Base-by-base conservation (phyloP, 2,329 filamentous ascomycete species). In the Epichloe bromicola region DNA sequence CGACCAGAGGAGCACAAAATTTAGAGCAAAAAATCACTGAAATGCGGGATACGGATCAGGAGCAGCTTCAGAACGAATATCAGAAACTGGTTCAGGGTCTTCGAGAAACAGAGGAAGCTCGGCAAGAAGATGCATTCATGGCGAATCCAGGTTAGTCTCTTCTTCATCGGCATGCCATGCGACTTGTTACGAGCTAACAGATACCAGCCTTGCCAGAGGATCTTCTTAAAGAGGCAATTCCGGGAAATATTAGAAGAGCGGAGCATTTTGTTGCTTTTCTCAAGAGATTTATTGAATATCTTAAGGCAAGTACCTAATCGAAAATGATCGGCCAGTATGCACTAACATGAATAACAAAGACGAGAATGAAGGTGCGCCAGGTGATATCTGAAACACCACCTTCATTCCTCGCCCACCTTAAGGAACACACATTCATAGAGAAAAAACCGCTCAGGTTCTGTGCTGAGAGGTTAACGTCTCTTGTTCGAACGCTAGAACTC, bases 321-420 rank as follows among this genome's bases (percentile, higher is more conserved):
- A 19, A 12, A n/a, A 40, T n/a, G 3, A 45, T 10, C 6, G n/a
- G 43, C 47, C 26, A 33, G 33, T 3, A 38, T 8, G 30, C 17
- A 48, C 40, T 49, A 17, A 52, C 20, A 36, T 41, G 10, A n/a
- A 12, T 19, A 38, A 8, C 49, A 12, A 20, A 90, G 76, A 97
- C 91, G 2, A 82, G 94, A 53, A 97, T 98, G 93, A 97, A 95
- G 74, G 90, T 97, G 14, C 82, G 93, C 4, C 89, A 96, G 63
- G 91, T 95, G 57, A 96, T 97, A 56, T 96, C 93, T 7, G 93
- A 98, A 67, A 98, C 91, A 1, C 93, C 93, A 0, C 85, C 87
- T 2, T 96, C 91, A 0, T 98, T 98, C 65, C 75, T 98, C 8
- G 80, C 86, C 15, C 91, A 98, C 70, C 74, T 98, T 6, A 94